Conservation (phyloP, 2,329 filamentous ascomycete genomes). For the Fusarium sp. region DNA sequence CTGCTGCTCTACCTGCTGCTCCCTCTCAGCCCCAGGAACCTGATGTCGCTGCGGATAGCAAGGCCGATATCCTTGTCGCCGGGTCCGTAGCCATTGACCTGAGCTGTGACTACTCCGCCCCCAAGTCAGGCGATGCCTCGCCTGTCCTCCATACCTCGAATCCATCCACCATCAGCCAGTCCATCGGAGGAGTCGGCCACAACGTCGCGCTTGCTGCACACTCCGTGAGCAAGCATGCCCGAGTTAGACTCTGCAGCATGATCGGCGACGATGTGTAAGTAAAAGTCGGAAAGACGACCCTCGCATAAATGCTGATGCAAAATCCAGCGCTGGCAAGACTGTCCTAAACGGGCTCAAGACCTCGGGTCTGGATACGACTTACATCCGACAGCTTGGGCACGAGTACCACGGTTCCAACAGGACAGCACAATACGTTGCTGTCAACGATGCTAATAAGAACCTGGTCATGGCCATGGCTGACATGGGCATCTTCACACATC, state of each 20-base stretch:
- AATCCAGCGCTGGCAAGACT: constrained; percentile 75
- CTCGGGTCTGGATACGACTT: constrained; percentile 72
- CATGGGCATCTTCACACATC: constrained; percentile 82
- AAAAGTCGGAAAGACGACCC: not conserved
- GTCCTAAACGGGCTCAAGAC: constrained; percentile 74
- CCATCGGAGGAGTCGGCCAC: constrained; percentile 89
- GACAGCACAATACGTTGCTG: constrained; percentile 91
- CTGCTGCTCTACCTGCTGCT: constrained; percentile 30
- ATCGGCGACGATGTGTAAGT: constrained; percentile 81
- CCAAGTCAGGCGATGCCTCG: constrained; percentile 45
- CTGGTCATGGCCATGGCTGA: constrained; percentile 95
- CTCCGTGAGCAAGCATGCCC: constrained; percentile 67
- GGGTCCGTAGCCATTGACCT: constrained; percentile 92
- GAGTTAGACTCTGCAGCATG: constrained; percentile 81
- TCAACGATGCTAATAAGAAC: constrained; percentile 87
- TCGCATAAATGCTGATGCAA: constrained; percentile 17
- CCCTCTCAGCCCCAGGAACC: constrained; percentile 24
- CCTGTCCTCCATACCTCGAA: constrained; percentile 84
- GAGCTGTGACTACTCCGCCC: constrained; percentile 77
- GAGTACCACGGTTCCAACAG: constrained; percentile 65
- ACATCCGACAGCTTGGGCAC: constrained; percentile 68
- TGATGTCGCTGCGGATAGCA: constrained; percentile 30
- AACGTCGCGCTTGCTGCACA: constrained; percentile 91
- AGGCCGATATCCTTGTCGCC: constrained; percentile 81
- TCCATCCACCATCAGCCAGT: constrained; percentile 82